These are phyloP conservation scores for Mycotypha africana DNA, from an alignment of 371 early-diverging fungal genomes.

Conservation along the genomic window DNA sequence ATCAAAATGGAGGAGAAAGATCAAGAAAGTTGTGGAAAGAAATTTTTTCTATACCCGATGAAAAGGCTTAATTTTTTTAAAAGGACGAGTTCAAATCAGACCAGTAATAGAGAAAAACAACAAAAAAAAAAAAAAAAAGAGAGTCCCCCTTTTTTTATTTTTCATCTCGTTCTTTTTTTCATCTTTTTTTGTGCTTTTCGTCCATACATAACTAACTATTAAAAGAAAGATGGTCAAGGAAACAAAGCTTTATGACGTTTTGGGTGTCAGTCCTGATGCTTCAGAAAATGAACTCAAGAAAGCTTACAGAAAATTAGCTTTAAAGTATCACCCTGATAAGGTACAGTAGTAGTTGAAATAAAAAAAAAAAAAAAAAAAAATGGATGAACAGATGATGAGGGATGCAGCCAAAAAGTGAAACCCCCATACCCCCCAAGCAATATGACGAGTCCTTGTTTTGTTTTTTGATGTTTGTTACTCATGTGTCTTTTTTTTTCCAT, in stretches of 20 bases:
- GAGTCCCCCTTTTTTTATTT: not conserved
- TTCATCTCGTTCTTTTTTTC: conserved; percentile 1
- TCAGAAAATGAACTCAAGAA: conserved; percentile 84
- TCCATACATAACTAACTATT: not conserved
- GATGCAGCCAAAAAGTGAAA: no score
- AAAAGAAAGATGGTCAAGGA: conserved; percentile 72
- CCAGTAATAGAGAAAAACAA: no score
- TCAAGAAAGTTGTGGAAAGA: conserved; percentile 16
- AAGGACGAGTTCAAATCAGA: no score
- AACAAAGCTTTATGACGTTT: conserved; percentile 88
- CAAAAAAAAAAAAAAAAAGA: not conserved
- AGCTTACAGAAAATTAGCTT: conserved; percentile 88
- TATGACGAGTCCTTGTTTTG: no score
- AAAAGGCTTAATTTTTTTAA: conserved; percentile 9
- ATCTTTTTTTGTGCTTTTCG: not conserved
- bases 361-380: conserved; percentile 2
- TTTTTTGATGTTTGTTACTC: no score
- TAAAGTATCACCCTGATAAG: conserved; percentile 96
- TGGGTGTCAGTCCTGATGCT: conserved; percentile 82
- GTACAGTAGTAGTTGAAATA: conserved; percentile 32
- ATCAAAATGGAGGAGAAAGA: conserved; percentile 7
- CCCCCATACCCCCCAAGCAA: no score
- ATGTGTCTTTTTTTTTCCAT: not conserved
- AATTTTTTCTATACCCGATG: no score
- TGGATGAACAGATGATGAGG: no score